Evolutionary conservation across 805 yeast species (phyloP), one percentile per base, ranked within the genome.

Genomic region (Metschnikowia henanensis): DNA sequence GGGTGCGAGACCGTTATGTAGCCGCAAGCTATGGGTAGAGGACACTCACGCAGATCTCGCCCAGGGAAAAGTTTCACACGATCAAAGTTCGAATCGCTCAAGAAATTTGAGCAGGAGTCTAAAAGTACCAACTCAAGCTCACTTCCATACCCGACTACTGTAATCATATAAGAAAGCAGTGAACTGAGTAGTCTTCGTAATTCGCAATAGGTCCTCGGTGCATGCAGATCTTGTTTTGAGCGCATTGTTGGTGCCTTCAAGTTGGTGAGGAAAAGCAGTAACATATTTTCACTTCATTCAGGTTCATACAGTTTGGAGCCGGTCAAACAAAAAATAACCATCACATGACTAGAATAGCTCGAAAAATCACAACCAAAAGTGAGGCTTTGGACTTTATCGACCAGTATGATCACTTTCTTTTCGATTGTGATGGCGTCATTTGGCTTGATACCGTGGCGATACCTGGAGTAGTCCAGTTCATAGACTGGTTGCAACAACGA

Each of bases 391-490:
- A 32, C 3, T 41, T 65, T 16, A 40, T 65, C 6, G 62, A 58
- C 21, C 49, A 54, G 8, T 66, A 65, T 49, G 72, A 69, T 46
- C 64, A 65, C 50, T 69, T 69, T 41, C 54, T 69, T 6, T 68
- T 69, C 52, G 75, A 69, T 41, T 69, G 75, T 41, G 75, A 69
- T 45, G 75, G 75, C 1, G 75, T 69, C 5, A 56, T 69, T 7
- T 69, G 75, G 75, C 59, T 68, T 17, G 73, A 64, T 36, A 62
- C 63, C 20, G 51, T 43, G 16, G 43, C 64, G 33, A 63, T 69
- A 17, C 68, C 70, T 1, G 71, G 71, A 7, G 65, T 65, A 15
- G 43, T 44, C 21, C 60, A 59, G 17, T 51, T 66, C 16, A 45
- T 69, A 13, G 52, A 53, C 25, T 50, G 50, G 34, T 50, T 69